phyloP scores from a whole-genome alignment of 108 stramenopile species.

The Cyclotella baltica region DNA sequence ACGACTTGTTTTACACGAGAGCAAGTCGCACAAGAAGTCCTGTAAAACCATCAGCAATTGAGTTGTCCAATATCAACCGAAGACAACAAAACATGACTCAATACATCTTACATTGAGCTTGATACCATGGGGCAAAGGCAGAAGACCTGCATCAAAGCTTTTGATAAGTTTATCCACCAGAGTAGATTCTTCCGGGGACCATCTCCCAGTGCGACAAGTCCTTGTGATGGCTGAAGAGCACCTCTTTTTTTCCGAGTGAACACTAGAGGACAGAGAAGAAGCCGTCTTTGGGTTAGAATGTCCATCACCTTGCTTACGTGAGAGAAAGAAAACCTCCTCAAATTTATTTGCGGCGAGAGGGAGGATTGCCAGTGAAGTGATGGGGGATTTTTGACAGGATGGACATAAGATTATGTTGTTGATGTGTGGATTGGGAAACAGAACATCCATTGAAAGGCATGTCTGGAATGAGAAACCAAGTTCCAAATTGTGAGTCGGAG shows the following conservation, averaged over 20 bases:
- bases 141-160: constrained; percentile 68
- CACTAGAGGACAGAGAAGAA: constrained; percentile 22
- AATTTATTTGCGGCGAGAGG: constrained; percentile 50
- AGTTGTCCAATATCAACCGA: neutral
- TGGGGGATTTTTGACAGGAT: constrained; percentile 15
- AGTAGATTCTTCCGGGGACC: constrained; percentile 75
- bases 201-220: constrained; percentile 76
- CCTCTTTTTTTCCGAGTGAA: constrained; percentile 32
- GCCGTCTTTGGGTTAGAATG: constrained; percentile 31
- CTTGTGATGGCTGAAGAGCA: constrained; percentile 26
- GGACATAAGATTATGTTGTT: constrained; percentile 19
- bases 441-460: constrained; percentile 32
- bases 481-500: neutral
- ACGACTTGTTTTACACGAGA: constrained; percentile 75
- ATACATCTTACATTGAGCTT: constrained; percentile 57
- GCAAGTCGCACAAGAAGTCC: constrained; percentile 79
- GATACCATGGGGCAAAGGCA: constrained; percentile 80
- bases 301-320: constrained; percentile 16
- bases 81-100: neutral
- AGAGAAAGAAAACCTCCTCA: constrained; percentile 22
- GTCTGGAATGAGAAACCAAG: constrained; percentile 1
- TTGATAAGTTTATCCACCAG: constrained; percentile 69
- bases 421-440: constrained; percentile 5
- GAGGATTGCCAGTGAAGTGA: constrained; percentile 20
- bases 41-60: neutral